Evolutionary conservation across 768 basidiomycete species (phyloP), one percentile per base, ranked within the genome.

Genomic region (Rubroboletus pulcherrimus): DNA sequence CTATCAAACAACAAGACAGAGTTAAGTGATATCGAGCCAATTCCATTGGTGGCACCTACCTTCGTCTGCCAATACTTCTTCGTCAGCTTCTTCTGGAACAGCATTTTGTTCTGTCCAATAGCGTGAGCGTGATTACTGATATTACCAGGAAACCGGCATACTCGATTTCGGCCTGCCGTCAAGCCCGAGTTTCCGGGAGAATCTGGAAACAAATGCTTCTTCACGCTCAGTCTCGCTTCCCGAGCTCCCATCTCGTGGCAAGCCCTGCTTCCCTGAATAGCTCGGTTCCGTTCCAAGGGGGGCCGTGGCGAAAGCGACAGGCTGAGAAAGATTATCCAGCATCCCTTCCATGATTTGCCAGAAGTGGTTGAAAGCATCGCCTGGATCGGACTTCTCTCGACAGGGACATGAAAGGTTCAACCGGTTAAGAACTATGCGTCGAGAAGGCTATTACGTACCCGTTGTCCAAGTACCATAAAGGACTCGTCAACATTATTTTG

Each of bases 321-420:
- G 81, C 63, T 91, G 89, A 5, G 89, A 87, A n/a, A 93, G 77
- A 63, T 91, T 87, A 63, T 93, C 89, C 44, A 93, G 71, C 83
- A 91, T 86, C 39, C 85, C 89, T 70, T 93, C 89, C 77, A 92
- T 87, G 47, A 89, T 88, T 61, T 81, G 84, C 91, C 91, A 93
- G 65, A 93, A 93, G 62, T 90, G 82, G 65, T 91, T 91, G 75
- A 93, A 93, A 5, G 89, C 85, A 64, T 93, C 91, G 5, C 87
- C 84, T 3, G 90, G 86, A 64, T 93, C 91, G 56, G 85, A 85
- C 87, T 88, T 57, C 53, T 52, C 40, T 43, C 41, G 55, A 41
- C 15, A 43, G 19, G 51, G 45, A 41, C 33, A 35, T 24, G 44
- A 33, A 43, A 31, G 43, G 41, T 48, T 48, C 26, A 57, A 45